Conservation (phyloP, 163 green algal genomes). For the Botryococcus braunii region DNA sequence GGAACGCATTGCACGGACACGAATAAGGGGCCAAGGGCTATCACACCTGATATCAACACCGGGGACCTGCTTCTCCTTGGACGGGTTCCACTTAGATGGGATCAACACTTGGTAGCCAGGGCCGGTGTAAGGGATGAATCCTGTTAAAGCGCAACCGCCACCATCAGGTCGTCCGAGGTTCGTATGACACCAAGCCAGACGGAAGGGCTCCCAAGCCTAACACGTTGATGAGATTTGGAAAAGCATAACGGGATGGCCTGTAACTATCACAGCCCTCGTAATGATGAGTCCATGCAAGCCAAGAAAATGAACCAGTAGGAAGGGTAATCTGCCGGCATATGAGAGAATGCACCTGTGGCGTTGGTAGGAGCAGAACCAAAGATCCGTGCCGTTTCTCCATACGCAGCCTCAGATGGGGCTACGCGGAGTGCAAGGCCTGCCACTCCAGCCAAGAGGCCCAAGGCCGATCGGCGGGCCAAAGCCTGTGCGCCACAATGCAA, state of each 20-base stretch:
- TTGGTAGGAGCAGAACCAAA: conserved; percentile 77
- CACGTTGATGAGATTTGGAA: neutral
- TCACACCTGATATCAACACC: conserved; percentile 45
- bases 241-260: neutral
- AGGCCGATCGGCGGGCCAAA: no score
- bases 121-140: conserved; percentile 85
- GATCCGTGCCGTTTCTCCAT: conserved; percentile 83
- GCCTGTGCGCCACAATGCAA: no score
- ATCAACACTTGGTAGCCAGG: conserved; percentile 85
- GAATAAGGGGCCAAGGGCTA: neutral
- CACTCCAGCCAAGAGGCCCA: no score
- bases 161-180: neutral
- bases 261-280: neutral
- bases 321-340: neutral
- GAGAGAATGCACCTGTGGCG: conserved; percentile 53
- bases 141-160: conserved; percentile 20
- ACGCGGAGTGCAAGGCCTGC: no score
- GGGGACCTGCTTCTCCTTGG: conserved; percentile 81
- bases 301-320: neutral
- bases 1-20: no score
- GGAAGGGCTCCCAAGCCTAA: neutral
- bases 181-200: neutral
- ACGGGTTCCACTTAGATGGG: conserved; percentile 94
- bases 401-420: conserved; percentile 74
- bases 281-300: neutral